These are phyloP conservation scores for Spizellomyces punctatus DNA, from an alignment of 192 early-diverging fungal species.

Conservation along the genomic window DNA sequence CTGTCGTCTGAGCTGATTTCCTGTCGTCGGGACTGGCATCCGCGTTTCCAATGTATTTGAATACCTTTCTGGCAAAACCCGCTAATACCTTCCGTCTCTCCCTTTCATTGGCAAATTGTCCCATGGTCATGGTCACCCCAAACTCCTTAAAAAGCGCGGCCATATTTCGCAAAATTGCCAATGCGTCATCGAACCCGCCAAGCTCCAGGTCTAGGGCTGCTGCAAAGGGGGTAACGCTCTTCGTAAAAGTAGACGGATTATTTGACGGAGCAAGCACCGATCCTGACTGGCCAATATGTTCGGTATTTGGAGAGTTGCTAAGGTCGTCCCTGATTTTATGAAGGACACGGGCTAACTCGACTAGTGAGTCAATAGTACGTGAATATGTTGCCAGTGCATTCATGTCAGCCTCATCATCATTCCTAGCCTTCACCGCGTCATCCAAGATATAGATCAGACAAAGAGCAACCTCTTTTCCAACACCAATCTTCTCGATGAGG, in stretches of 20 bases:
- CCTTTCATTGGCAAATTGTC: constrained; percentile 20
- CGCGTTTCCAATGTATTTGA: constrained; percentile 35
- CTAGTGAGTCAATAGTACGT: neutral
- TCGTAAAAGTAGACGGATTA: neutral
- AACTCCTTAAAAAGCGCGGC: constrained; percentile 39
- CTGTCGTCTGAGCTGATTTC: neutral
- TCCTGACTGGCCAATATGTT: neutral
- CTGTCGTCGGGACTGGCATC: neutral
- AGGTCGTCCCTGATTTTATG: neutral
- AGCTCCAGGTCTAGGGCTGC: too few relatives aligned
- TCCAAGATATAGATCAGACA: constrained; percentile 43
- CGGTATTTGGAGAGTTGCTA: too few relatives aligned
- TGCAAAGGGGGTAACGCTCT: neutral
- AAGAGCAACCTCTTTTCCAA: constrained; percentile 37
- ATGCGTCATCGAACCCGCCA: neutral
- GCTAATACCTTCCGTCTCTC: constrained; percentile 26
- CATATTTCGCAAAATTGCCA: constrained; percentile 24
- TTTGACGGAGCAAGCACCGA: neutral
- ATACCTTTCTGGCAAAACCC: constrained; percentile 44
- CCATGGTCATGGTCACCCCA: constrained; percentile 30
- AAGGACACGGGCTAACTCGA: neutral
- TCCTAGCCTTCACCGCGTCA: constrained; percentile 11
- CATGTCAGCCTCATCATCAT: constrained; percentile 1
- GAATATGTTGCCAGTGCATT: neutral
- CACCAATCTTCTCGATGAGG: constrained; percentile 24